Conservation (phyloP, 805 yeast genomes). For the Zygosaccharomyces bailii region DNA sequence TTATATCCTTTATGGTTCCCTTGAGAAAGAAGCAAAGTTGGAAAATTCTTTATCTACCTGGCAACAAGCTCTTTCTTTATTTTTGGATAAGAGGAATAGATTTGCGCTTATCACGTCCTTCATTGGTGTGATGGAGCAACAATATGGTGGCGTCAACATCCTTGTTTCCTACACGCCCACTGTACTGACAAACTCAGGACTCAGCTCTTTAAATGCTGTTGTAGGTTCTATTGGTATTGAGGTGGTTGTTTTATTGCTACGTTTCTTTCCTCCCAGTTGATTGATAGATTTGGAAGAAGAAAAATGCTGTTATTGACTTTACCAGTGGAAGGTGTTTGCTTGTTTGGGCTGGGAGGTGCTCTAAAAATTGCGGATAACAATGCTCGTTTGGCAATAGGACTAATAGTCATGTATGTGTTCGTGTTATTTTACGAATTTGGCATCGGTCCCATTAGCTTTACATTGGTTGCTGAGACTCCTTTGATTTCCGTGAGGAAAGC, state of each 20-base stretch:
- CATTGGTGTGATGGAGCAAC: slow-evolving; percentile 64
- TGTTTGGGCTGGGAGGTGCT: slow-evolving; percentile 50
- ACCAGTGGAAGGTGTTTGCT: slow-evolving; percentile 55
- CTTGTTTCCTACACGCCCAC: slow-evolving; percentile 62
- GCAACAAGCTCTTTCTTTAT: slow-evolving; percentile 50
- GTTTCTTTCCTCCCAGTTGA: slow-evolving; percentile 52
- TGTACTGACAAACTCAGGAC: slow-evolving; percentile 49
- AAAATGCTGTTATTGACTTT: slow-evolving; percentile 52
- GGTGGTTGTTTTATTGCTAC: slow-evolving; percentile 61
- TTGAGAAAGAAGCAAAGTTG: slow-evolving; percentile 37
- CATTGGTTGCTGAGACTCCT: slow-evolving; percentile 51
- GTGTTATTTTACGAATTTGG: slow-evolving; percentile 47
- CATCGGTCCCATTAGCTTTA: slow-evolving; percentile 55
- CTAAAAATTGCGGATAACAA: slow-evolving; percentile 39
- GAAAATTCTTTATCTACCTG: slow-evolving; percentile 48
- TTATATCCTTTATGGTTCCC: slow-evolving; percentile 31
- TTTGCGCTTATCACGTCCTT: slow-evolving; percentile 61
- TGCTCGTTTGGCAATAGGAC: slow-evolving; percentile 43
- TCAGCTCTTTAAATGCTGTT: slow-evolving; percentile 49
- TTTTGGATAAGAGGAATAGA: slow-evolving; percentile 46
- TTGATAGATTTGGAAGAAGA: slow-evolving; percentile 68
- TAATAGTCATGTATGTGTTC: slow-evolving; percentile 46
- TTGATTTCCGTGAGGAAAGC: slow-evolving; percentile 50
- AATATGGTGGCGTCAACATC: slow-evolving; percentile 68
- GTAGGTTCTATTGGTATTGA: slow-evolving; percentile 52